A percentile compares a stretch with the other conserved stretches of the same genome.
Evolutionary conservation across 2,329 filamentous ascomycete genomes (phyloP).

Genomic region (Trichoderma endophyticum): DNA sequence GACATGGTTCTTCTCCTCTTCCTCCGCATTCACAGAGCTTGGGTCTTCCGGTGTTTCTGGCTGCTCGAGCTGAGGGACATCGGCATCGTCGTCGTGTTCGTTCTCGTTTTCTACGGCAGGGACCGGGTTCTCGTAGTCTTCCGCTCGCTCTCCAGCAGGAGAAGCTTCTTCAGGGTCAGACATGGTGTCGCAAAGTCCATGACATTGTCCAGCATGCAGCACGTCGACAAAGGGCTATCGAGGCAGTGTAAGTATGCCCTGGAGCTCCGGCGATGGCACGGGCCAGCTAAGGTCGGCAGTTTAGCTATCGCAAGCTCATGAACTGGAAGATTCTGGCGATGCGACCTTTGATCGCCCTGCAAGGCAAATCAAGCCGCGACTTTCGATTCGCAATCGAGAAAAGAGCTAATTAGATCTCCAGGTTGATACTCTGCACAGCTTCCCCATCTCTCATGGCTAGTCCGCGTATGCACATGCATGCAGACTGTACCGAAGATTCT

Average conservation of each 20-base stretch:
- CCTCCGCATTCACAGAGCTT: constrained; percentile 19
- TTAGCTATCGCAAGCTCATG: constrained; percentile 11
- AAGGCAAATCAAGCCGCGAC: neutral
- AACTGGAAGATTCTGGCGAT: neutral
- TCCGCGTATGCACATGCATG: constrained; percentile 18
- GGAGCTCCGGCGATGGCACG: neutral
- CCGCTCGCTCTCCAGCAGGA: constrained; percentile 37
- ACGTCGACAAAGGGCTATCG: neutral
- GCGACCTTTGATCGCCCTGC: neutral
- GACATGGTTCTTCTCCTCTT: neutral
- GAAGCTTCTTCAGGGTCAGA: constrained; percentile 46
- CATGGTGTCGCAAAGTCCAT: constrained; percentile 46
- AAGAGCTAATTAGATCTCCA: constrained; percentile 2
- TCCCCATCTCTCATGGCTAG: neutral
- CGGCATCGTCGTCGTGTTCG: constrained; percentile 20
- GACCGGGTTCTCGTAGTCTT: constrained; percentile 41
- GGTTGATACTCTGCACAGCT: constrained; percentile 4
- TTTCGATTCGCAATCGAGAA: neutral
- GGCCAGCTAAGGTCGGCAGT: neutral
- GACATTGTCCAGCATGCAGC: constrained; percentile 27
- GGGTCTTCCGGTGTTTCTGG: constrained; percentile 20
- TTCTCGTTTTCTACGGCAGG: neutral
- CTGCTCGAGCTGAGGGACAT: constrained; percentile 24
- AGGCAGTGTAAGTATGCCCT: neutral
- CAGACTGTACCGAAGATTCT: constrained; percentile 15